Percentiles rank a stretch among this genome's conserved stretches.
Conservation (phyloP, 2,329 filamentous ascomycete species). For the Apiospora kogelbergensis region DNA sequence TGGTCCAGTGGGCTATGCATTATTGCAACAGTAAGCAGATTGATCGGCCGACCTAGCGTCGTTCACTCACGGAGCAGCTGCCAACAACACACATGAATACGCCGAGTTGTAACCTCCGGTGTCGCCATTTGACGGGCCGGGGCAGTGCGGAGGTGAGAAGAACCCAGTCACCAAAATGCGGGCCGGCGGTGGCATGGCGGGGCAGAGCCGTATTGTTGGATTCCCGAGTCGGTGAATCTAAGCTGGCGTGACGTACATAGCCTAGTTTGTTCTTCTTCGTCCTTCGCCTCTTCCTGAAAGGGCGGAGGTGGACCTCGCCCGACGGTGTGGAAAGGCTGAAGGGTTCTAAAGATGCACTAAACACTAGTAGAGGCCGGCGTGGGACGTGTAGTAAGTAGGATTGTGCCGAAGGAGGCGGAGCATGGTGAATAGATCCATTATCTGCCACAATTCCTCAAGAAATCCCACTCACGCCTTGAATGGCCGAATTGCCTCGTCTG, state of each 20-base stretch:
- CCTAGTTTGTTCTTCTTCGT: neutral
- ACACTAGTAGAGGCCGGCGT: neutral
- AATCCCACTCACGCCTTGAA: neutral
- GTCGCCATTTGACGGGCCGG: neutral
- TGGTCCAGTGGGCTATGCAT: neutral
- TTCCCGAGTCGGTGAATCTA: neutral
- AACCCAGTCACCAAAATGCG: neutral
- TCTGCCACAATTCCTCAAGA: neutral
- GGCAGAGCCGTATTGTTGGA: neutral
- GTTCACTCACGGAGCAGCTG: neutral
- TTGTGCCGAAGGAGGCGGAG: neutral
- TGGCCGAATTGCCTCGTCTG: neutral
- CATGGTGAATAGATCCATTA: neutral
- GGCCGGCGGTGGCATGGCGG: neutral
- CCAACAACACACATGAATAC: neutral
- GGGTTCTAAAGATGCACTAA: neutral
- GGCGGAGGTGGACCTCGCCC: neutral
- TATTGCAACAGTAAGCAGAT: neutral
- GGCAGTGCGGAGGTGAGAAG: neutral
- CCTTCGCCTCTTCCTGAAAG: slow-evolving; percentile 1
- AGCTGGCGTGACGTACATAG: neutral
- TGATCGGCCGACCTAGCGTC: neutral
- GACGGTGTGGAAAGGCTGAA: neutral
- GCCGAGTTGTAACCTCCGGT: neutral
- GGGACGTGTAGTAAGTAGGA: neutral